These are phyloP conservation scores for Liriodendron chinense DNA, from an alignment of 164 flowering plant genomes.

Conservation along the genomic window DNA sequence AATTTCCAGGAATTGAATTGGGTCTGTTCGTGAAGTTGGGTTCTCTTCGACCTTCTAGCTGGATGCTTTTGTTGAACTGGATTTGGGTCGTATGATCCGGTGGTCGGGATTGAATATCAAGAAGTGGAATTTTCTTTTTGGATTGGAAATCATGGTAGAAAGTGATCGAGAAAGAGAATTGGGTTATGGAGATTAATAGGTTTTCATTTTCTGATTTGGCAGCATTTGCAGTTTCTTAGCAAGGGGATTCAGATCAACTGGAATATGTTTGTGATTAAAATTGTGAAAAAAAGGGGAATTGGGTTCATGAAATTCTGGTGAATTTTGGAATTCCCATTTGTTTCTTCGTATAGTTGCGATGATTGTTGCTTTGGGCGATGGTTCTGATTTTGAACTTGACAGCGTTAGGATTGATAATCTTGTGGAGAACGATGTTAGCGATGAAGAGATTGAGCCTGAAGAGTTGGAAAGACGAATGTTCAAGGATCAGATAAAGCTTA, in stretches of 20 bases:
- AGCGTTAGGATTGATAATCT: no score
- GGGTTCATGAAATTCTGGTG: not conserved
- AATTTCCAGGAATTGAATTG: not conserved
- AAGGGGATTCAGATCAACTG: not conserved
- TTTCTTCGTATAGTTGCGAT: slow-evolving; percentile 25
- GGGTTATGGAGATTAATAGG: not conserved
- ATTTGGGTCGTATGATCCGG: not conserved
- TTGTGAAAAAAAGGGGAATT: not conserved
- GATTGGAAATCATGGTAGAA: not conserved
- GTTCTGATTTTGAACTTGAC: slow-evolving; percentile 23
- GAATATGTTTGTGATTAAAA: not conserved
- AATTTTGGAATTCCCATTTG: not conserved
- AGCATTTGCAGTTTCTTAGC: not conserved
- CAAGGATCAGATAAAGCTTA: slow-evolving; percentile 39
- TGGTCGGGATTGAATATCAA: not conserved
- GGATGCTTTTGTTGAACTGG: not conserved
- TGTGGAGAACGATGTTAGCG: no score
- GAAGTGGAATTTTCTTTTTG: not conserved
- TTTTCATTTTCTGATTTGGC: not conserved
- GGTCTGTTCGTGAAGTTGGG: not conserved
- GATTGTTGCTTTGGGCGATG: slow-evolving; percentile 18
- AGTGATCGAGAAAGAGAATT: not conserved
- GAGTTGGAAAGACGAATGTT: slow-evolving; percentile 43
- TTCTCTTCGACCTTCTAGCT: not conserved
- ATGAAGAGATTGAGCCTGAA: slow-evolving; percentile 35